Evolutionary conservation across 108 stramenopile genomes (phyloP).

Genomic region (Fistulifera pelliculosa): DNA sequence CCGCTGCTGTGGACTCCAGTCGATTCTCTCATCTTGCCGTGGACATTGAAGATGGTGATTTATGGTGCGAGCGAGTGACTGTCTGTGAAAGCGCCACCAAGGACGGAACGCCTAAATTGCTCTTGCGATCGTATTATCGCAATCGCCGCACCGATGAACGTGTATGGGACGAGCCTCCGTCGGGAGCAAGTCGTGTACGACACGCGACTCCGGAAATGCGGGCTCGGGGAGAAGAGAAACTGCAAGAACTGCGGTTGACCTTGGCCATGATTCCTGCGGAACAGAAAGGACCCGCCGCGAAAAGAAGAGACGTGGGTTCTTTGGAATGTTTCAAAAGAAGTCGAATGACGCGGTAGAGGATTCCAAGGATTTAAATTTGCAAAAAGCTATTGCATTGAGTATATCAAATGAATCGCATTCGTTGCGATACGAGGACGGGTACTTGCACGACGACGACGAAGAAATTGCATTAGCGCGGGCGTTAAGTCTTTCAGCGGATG

Average conservation of each 20-base stretch:
- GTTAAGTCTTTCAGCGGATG: constrained; percentile 3
- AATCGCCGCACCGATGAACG: constrained; percentile 47
- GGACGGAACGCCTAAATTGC: constrained; percentile 25
- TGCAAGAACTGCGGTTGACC: constrained; percentile 41
- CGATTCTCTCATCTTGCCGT: no score
- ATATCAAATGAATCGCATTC: not conserved
- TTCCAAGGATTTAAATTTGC: constrained; percentile 16
- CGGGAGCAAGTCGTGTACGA: constrained; percentile 52
- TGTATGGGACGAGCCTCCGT: constrained; percentile 80
- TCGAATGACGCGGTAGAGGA: constrained; percentile 7
- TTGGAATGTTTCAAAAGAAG: constrained; percentile 9
- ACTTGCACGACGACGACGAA: not conserved
- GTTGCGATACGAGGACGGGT: not conserved
- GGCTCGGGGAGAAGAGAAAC: constrained; percentile 48
- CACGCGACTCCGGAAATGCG: constrained; percentile 53
- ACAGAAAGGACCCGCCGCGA: not conserved
- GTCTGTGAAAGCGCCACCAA: constrained; percentile 34
- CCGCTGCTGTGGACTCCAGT: no score
- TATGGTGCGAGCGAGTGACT: constrained; percentile 67
- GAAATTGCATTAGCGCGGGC: not conserved
- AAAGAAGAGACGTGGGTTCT: constrained; percentile 8
- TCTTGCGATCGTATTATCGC: constrained; percentile 63
- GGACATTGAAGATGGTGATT: constrained; percentile 42
- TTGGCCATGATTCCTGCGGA: constrained; percentile 5
- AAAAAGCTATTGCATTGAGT: constrained; percentile 16